Percentiles rank a stretch among this genome's conserved stretches.
Conservation (phyloP, 371 early-diverging fungal genomes). For the Syncephalastrum racemosum region DNA sequence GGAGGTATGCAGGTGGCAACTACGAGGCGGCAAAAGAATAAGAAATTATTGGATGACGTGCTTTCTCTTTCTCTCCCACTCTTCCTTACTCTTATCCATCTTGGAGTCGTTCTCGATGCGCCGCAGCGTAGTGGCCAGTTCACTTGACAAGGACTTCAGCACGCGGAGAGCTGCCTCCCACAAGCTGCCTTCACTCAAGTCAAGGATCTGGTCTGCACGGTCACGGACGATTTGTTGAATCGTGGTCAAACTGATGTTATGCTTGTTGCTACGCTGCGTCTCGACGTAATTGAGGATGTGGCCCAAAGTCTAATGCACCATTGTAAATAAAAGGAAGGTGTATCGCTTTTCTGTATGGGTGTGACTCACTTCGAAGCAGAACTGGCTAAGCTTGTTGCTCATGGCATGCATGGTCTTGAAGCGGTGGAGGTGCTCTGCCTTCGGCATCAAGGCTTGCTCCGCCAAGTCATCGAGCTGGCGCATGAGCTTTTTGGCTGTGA, state of each 20-base stretch:
- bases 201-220: slow-evolving; percentile 53
- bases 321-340: not conserved
- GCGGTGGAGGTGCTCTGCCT: slow-evolving; percentile 49
- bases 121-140: slow-evolving; percentile 34
- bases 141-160: slow-evolving; percentile 50
- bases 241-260: slow-evolving; percentile 37
- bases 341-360: not conserved
- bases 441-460: slow-evolving; percentile 53
- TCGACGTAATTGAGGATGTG: slow-evolving; percentile 32
- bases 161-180: slow-evolving; percentile 62
- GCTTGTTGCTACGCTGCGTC: slow-evolving; percentile 41
- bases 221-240: slow-evolving; percentile 52
- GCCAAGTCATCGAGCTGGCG: slow-evolving; percentile 66
- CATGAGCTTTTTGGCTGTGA: slow-evolving; percentile 62
- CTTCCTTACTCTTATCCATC: slow-evolving; percentile 37
- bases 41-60: not conserved
- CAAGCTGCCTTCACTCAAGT: slow-evolving; percentile 56
- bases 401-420: slow-evolving; percentile 52
- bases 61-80: not conserved
- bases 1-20: slow-evolving; percentile 64
- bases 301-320: slow-evolving; percentile 18
- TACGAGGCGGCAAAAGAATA: slow-evolving; percentile 15
- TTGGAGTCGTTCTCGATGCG: slow-evolving; percentile 50
- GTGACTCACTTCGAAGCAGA: slow-evolving; percentile 52
- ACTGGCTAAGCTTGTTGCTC: slow-evolving; percentile 51